phyloP scores from a whole-genome alignment of 768 basidiomycete genomes.

The Suillus clintonianus region DNA sequence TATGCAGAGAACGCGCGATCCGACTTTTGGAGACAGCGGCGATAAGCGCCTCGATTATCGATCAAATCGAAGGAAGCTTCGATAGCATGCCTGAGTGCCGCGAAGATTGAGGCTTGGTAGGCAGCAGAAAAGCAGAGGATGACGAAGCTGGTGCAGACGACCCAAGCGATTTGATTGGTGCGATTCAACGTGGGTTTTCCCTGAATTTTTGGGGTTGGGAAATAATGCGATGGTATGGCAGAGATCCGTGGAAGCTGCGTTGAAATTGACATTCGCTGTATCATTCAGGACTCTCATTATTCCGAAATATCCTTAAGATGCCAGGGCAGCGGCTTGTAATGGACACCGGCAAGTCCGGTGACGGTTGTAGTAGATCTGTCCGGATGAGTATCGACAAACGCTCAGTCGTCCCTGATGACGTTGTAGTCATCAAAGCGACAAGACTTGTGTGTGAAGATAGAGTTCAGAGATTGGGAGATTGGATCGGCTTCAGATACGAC shows the following conservation, averaged over 20 bases:
- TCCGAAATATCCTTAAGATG: background rate
- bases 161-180: conserved; percentile 2
- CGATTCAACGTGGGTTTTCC: conserved; percentile 4
- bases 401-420: conserved; percentile 1
- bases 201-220: conserved; percentile 1
- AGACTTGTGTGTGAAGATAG: background rate
- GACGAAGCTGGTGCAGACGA: conserved; percentile 11
- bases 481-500: conserved; percentile 1
- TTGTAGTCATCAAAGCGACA: background rate
- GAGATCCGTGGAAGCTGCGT: conserved; percentile 2
- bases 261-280: background rate
- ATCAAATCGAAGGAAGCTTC: conserved; percentile 21
- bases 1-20: background rate
- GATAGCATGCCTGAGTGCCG: conserved; percentile 11
- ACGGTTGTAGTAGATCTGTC: background rate
- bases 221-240: background rate
- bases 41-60: conserved; percentile 28
- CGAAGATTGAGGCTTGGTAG: conserved; percentile 24
- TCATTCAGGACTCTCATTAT: conserved; percentile 1
- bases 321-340: background rate
- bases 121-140: conserved; percentile 22
- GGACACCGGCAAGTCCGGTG: background rate
- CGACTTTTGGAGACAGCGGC: background rate
- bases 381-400: background rate
- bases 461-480: conserved; percentile 1